These are phyloP conservation scores for Candida cerambycidarum DNA, from an alignment of 805 yeast species.

Conservation along the genomic window DNA sequence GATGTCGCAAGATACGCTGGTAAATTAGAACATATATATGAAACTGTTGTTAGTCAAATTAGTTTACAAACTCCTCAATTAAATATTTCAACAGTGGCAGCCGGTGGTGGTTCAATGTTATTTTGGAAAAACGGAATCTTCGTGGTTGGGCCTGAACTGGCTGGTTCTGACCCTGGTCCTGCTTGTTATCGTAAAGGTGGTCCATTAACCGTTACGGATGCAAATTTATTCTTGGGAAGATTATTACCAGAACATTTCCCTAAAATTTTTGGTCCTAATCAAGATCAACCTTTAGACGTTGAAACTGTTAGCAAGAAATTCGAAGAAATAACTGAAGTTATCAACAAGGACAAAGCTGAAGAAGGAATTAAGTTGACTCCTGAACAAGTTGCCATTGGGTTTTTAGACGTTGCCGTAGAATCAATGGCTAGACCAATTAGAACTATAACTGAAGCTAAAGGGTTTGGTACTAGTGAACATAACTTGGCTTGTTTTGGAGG, in stretches of 20 bases:
- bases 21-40: constrained; percentile 40
- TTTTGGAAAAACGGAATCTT: constrained; percentile 40
- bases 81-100: constrained; percentile 47
- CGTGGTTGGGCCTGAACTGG: constrained; percentile 42
- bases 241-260: constrained; percentile 38
- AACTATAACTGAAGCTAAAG: constrained; percentile 37
- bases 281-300: constrained; percentile 31
- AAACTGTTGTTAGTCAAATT: constrained; percentile 46
- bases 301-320: constrained; percentile 51
- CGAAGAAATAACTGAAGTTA: constrained; percentile 43
- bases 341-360: constrained; percentile 37
- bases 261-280: constrained; percentile 38
- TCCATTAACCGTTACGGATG: constrained; percentile 41
- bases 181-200: constrained; percentile 43
- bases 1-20: constrained; percentile 46
- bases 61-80: constrained; percentile 46
- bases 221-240: constrained; percentile 35
- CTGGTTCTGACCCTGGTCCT: constrained; percentile 42
- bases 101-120: constrained; percentile 45
- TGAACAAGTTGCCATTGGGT: constrained; percentile 34
- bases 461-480: constrained; percentile 29
- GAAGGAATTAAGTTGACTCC: constrained; percentile 22
- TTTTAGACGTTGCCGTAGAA: constrained; percentile 35
- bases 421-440: constrained; percentile 36
- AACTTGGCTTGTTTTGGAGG: constrained; percentile 37